Evolutionary conservation across 2,329 filamentous ascomycete genomes (phyloP), one percentile per base, ranked within the genome.

Genomic region (Beauveria sp.): DNA sequence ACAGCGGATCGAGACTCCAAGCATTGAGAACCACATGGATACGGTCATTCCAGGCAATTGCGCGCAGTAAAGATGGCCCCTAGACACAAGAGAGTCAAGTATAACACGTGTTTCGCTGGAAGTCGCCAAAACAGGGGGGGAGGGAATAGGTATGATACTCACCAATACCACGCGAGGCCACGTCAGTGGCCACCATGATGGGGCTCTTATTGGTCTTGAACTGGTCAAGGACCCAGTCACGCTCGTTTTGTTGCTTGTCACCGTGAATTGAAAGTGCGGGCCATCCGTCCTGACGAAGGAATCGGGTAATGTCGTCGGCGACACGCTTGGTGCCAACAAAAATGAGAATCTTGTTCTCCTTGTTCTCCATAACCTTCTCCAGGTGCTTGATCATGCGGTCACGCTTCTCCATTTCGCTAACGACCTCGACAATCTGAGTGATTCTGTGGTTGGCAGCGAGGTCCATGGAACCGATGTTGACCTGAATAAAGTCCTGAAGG

Each of bases 81-180:
- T 88, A 89, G 86, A 90, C 87, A 87, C 85, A 84, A 91, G 26
- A 60, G 88, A 93, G 91, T 91, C 91, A 87, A 92, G 89, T 86
- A 91, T 86, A 84, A 81, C 80, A 83, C 77, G 68, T 71, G 68
- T 66, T 71, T 78, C 80, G 79, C 84, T 82, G 81, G 80, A 81
- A 79, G 78, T 81, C 81, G 82, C 78, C 76, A 74, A 69, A 69
- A 66, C 64, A 62, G 65, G 71, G 65, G 61, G 67, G 70, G 71
- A 71, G 72, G 77, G 76, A 73, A 79, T 77, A 76, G 79, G 50
- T 26, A 62, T 83, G 80, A 85, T 89, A 93, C 92, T 96, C 96
- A 97, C 94, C 94, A 80, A 99, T 97, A 91, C 94, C 94, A 92
- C 94, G 94, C 75, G 94, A 97, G 80, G 94, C 94, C 80, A 99